Base-by-base conservation (phyloP, 2,329 filamentous ascomycete species). In the Scortechinia acanthostroma region DNA sequence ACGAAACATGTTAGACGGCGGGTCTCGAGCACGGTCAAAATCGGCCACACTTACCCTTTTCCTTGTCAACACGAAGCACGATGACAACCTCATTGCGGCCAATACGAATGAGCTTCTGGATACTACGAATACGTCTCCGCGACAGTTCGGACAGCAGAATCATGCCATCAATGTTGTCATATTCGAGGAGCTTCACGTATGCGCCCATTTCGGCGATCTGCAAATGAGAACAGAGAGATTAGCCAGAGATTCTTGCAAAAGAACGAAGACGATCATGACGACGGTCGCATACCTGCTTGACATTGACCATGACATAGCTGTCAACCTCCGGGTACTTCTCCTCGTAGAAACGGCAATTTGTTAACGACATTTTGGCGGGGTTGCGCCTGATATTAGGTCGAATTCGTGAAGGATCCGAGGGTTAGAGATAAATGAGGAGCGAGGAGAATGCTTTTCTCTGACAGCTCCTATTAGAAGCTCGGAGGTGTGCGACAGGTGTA, bases 101-200 rank as follows among this genome's bases (percentile, higher is more conserved):
- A 50, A 98, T 93, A 54, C 93, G 85, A 59, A 98, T 98, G 54
- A 98, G 85, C 73, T 98, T 98, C 70, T 98, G 94, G 59, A 98
- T 98, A 77, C 83, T 90, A 74, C 93, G 77, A 61, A 98, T 98
- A 85, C 93, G 93, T 80, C 93, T 82, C 76, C 93, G 83, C 48
- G 94, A 98, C 52, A 98, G 80, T 70, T 98, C 93, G 58, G 89
- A 95, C 53, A 98, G 88, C 54, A 98, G 75, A 60, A 98, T 98
- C 94, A 98, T 98, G 80, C 93, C 93, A 65, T 98, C 94, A 60
- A 98, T 98, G 73, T 97, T 96, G 71, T 98, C 93, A 71, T 98
- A 98, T 73, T 98, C 93, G 57, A 98, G 85, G 46, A 98, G 84
- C 74, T 98, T 98, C 62, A 98, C 94, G 67, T 98, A 98, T 58